Base-by-base conservation (phyloP, 768 basidiomycete species). In the Kwoniella botswanensis region DNA sequence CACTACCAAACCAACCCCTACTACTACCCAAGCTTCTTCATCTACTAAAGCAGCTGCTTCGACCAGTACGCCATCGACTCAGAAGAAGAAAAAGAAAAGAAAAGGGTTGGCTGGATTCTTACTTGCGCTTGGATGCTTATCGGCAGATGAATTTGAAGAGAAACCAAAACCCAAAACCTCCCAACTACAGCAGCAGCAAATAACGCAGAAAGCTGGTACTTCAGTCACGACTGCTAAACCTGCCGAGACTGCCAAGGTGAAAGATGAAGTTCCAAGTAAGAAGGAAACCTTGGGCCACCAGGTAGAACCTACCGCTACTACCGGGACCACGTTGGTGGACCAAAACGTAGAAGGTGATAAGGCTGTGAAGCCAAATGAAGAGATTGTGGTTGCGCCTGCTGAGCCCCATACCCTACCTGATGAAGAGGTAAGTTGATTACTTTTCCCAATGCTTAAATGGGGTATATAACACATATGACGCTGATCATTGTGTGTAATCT, bases 351-450 rank as follows among this genome's bases (percentile, higher is more conserved):
- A 68, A n/a, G 73, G 61, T 22, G 66, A 52, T 11, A 66, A 50
- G 24, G 44, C 11, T 6, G 29, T 54, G 21, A 66, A 68, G 54
- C 62, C 71, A 35, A 65, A 52, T 61, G 70, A 71, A 59, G 72
- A 74, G 42, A 68, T 74, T 1, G 74, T 76, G 0, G 74, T 75
- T 57, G 55, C 68, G 46, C 72, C 78, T 63, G 56, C 67, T n/a
- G 74, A 75, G 22, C 80, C 80, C 3, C 75, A 77, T 46, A 74
- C 88, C 5, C 79, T 88, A 4, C 88, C 92, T 7, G 85, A 86
- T 26, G 88, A 89, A 10, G 93, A 94, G 75, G 80, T 79, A 52
- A 70, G 79, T 67, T 17, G n/a, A n/a, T n/a, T n/a, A n/a, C 46
- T 18, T 11, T 15, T 50, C 13, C 1, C 10, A 18, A 22, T 35